These are phyloP conservation scores for Benincasa hispida DNA, from an alignment of 306 rosid species.

Conservation along the genomic window DNA sequence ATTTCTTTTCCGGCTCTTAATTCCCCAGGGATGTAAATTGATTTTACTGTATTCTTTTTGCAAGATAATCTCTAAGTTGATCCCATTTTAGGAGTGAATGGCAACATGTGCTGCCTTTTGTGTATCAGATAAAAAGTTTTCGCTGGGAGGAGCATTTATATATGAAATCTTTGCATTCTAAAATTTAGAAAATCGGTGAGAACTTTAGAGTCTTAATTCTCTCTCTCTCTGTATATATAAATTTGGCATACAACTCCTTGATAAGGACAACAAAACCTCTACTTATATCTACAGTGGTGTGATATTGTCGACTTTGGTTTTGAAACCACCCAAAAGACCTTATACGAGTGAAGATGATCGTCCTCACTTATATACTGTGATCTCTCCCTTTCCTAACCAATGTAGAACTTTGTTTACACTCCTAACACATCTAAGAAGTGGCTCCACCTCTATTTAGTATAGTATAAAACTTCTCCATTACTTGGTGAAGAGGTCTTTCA, in stretches of 20 bases:
- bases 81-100: neutral
- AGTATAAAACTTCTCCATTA: neutral
- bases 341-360: too few relatives aligned
- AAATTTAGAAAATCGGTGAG: neutral
- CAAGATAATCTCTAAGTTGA: neutral
- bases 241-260: neutral
- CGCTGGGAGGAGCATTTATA: neutral
- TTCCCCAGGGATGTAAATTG: neutral
- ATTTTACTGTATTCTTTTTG: neutral
- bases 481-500: neutral
- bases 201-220: neutral
- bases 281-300: too few relatives aligned
- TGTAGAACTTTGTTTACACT: too few relatives aligned
- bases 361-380: too few relatives aligned
- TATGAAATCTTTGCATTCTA: neutral
- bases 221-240: neutral
- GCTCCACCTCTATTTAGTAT: neutral
- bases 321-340: too few relatives aligned
- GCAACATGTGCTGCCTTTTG: neutral
- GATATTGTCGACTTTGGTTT: too few relatives aligned
- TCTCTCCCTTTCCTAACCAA: too few relatives aligned
- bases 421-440: neutral
- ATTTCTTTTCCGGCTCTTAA: neutral
- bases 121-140: neutral
- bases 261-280: too few relatives aligned